These are phyloP conservation scores for Amanita muscaria DNA, from an alignment of 768 basidiomycete species.

Conservation along the genomic window DNA sequence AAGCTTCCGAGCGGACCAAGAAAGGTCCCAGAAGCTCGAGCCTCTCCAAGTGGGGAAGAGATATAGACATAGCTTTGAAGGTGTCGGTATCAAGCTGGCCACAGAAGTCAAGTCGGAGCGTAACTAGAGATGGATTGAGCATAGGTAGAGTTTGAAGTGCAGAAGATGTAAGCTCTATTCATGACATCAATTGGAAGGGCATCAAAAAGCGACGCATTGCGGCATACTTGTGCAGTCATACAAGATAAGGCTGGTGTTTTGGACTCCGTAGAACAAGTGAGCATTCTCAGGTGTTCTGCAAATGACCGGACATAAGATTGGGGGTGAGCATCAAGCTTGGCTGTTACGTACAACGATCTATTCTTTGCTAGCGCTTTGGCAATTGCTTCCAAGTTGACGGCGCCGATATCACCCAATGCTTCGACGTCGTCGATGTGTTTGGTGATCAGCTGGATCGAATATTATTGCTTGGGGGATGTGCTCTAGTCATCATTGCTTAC, in stretches of 20 bases:
- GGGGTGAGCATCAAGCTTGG: slow-evolving; percentile 2
- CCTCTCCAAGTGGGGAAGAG: slow-evolving; percentile 56
- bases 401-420: slow-evolving; percentile 79
- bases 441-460: slow-evolving; percentile 55
- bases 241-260: slow-evolving; percentile 58
- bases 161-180: slow-evolving; percentile 62
- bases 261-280: slow-evolving; percentile 71
- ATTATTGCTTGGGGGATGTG: neutral
- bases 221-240: slow-evolving; percentile 87
- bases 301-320: neutral
- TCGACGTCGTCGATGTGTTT: slow-evolving; percentile 86
- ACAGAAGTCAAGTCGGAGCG: slow-evolving; percentile 77
- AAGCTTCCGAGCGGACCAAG: slow-evolving; percentile 63
- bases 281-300: slow-evolving; percentile 71
- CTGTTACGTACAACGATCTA: slow-evolving; percentile 62
- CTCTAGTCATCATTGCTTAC: slow-evolving; percentile 28
- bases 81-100: slow-evolving; percentile 67
- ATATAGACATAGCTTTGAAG: slow-evolving; percentile 47
- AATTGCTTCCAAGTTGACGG: slow-evolving; percentile 77
- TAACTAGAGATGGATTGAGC: slow-evolving; percentile 79
- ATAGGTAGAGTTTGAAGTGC: slow-evolving; percentile 63
- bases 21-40: slow-evolving; percentile 85
- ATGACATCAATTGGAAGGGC: no score
- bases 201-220: slow-evolving; percentile 21
- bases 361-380: slow-evolving; percentile 76